phyloP scores from a whole-genome alignment of 2,329 filamentous ascomycete genomes.

The Graphilbum ipis-grandicollis region DNA sequence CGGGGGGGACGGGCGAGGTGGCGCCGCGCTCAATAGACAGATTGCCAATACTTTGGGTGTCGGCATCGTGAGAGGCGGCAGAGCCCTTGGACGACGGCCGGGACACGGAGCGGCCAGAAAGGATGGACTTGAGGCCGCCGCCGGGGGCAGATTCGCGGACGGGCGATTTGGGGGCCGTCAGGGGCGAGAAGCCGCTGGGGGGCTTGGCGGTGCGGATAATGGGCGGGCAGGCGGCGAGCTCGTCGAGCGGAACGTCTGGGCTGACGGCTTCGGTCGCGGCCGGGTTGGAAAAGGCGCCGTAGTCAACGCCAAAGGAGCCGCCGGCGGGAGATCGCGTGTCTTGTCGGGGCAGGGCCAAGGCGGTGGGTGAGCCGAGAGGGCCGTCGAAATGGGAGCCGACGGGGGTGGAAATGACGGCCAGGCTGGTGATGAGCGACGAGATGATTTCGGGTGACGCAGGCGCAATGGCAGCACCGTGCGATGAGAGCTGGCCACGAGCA shows the following conservation, averaged over 20 bases:
- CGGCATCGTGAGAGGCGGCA: conserved; percentile 35
- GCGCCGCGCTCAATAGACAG: conserved; percentile 41
- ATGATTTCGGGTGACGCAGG: conserved; percentile 44
- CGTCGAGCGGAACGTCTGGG: conserved; percentile 33
- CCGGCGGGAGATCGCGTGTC: conserved; percentile 19
- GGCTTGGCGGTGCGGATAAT: conserved; percentile 69
- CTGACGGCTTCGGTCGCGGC: conserved; percentile 30
- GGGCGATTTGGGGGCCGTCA: conserved; percentile 46
- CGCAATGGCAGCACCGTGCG: conserved; percentile 6
- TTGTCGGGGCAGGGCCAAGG: conserved; percentile 6
- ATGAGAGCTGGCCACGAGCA: conserved; percentile 5
- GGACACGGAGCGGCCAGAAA: conserved; percentile 31
- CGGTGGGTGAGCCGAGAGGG: conserved; percentile 23
- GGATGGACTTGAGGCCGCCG: conserved; percentile 39
- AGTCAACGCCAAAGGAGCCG: conserved; percentile 54
- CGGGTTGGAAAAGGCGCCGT: conserved; percentile 44
- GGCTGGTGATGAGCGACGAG: conserved; percentile 50
- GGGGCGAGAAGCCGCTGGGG: conserved; percentile 55
- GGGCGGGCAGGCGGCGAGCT: conserved; percentile 46
- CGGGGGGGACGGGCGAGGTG: conserved; percentile 24
- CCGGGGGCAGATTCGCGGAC: conserved; percentile 24
- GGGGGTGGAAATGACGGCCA: conserved; percentile 50
- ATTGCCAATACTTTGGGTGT: conserved; percentile 45
- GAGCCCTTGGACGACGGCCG: conserved; percentile 44
- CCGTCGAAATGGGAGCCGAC: conserved; percentile 54